Evolutionary conservation across 371 early-diverging fungal species (phyloP).

Genomic region (Apophysomyces elegans): DNA sequence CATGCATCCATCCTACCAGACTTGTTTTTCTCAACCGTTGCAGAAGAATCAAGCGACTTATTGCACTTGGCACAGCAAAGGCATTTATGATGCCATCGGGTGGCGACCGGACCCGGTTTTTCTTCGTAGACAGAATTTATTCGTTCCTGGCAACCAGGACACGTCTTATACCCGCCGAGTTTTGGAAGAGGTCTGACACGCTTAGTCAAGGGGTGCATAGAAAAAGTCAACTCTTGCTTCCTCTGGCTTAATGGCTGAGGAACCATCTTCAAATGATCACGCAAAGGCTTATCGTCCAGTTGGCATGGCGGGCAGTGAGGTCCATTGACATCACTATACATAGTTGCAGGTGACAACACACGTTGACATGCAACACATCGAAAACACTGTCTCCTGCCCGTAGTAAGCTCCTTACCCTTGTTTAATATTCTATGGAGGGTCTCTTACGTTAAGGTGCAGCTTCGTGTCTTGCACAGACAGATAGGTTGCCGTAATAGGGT

Average conservation of each 20-base stretch:
- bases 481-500: slow-evolving; percentile 28
- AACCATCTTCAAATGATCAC: background rate
- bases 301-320: slow-evolving; percentile 38
- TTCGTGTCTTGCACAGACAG: slow-evolving; percentile 22
- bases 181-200: slow-evolving; percentile 40
- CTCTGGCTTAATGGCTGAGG: background rate
- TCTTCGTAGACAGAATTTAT: slow-evolving; percentile 50
- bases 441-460: slow-evolving; percentile 35
- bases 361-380: slow-evolving; percentile 41
- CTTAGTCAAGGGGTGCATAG: slow-evolving; percentile 25
- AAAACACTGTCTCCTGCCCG: slow-evolving; percentile 36
- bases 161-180: slow-evolving; percentile 39
- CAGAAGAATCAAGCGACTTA: slow-evolving; percentile 48
- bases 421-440: background rate
- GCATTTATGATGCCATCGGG: slow-evolving; percentile 50
- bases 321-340: slow-evolving; percentile 35
- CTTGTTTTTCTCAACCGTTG: slow-evolving; percentile 31
- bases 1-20: slow-evolving; percentile 30
- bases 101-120: slow-evolving; percentile 48
- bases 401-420: background rate
- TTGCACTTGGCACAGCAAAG: slow-evolving; percentile 36
- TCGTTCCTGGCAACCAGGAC: slow-evolving; percentile 43
- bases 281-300: slow-evolving; percentile 8
- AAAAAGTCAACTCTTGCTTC: too few relatives aligned
- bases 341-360: slow-evolving; percentile 33